A percentile compares a stretch with the other conserved stretches of the same genome.
phyloP scores from a whole-genome alignment of 1,284 basidiomycete genomes.

The Moniliophthora roreri region DNA sequence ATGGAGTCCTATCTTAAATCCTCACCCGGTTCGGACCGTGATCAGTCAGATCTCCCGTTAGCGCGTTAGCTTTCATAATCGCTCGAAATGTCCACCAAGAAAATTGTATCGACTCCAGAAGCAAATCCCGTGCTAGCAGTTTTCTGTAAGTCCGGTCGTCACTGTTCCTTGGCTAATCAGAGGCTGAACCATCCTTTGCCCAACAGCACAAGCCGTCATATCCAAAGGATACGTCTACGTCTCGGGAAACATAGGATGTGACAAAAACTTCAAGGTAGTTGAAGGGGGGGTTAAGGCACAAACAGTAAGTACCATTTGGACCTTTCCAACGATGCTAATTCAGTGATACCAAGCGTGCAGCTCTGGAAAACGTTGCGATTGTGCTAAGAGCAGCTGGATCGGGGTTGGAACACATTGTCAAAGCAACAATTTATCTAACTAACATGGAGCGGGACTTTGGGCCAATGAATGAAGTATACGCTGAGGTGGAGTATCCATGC shows the following conservation, averaged over 20 bases:
- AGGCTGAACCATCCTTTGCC: slow-evolving; percentile 1
- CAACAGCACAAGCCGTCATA: slow-evolving; percentile 48
- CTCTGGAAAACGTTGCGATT: slow-evolving; percentile 56
- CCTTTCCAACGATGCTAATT: neutral
- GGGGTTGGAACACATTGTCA: slow-evolving; percentile 56
- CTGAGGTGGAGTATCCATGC: slow-evolving; percentile 32
- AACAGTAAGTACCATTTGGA: slow-evolving; percentile 36
- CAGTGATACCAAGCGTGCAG: slow-evolving; percentile 39
- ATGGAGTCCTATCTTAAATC: too few relatives aligned
- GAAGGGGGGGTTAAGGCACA: slow-evolving; percentile 53
- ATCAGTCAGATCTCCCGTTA: too few relatives aligned
- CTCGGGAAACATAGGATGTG: slow-evolving; percentile 60
- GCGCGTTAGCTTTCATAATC: too few relatives aligned
- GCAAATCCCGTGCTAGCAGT: slow-evolving; percentile 49
- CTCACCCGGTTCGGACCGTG: too few relatives aligned
- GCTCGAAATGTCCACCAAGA: slow-evolving; percentile 1
- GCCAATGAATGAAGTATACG: slow-evolving; percentile 55
- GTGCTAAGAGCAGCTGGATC: slow-evolving; percentile 64
- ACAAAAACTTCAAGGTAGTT: slow-evolving; percentile 47
- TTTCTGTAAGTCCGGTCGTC: slow-evolving; percentile 41
- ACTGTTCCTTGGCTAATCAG: too few relatives aligned
- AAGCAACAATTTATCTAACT: slow-evolving; percentile 60
- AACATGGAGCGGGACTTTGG: slow-evolving; percentile 51
- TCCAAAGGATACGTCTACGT: slow-evolving; percentile 53
- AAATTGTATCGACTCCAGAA: slow-evolving; percentile 37